Base-by-base conservation (phyloP, 306 rosid genomes). In the Alnus rubra region DNA sequence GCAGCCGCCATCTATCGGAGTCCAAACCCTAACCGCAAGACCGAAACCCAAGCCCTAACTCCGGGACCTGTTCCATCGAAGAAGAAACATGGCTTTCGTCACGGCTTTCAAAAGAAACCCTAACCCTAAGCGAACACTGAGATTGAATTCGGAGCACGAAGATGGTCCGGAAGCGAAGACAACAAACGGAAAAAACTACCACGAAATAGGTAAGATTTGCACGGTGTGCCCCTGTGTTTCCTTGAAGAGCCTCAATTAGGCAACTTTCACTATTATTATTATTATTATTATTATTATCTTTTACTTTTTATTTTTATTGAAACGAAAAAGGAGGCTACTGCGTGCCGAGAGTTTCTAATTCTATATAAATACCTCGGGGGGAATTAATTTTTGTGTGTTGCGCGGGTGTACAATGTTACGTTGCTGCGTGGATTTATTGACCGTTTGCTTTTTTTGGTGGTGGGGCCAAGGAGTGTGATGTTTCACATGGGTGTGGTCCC, bases 1-100 rank as follows among this genome's bases (percentile, higher is more conserved):
- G 86, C 88, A 9, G 91, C 88, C 69, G 92, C 90, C 98, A 94
- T 92, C 64, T 50, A 79, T 58, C 71, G 13, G 35, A 55, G 7
- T 39, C 69, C 72, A 44, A 75, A 16, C 49, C 62, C 73, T 44
- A 71, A 64, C 15, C 71, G n/a, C 74, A 69, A 68, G 28, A 54
- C 82, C 79, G 28, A 50, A 76, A 39, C 62, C 60, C 76, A 86
- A 91, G 85, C 90, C 92, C 95, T 88, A 90, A 81, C 73, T 76
- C 67, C 10, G 48, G 65, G 69, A 81, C 79, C 80, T 63, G 80
- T 69, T 87, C 84, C 88, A 76, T 84, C 53, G 56, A 45, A 37
- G 52, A 50, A 37, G 64, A 70, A 81, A 64, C 83, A 81, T 60
- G 60, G 31, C 44, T 28, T 67, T 63, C 81, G 48, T 52, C 67